phyloP scores from a whole-genome alignment of 495 filamentous ascomycete genomes.

The Aspergillus nidulans region DNA sequence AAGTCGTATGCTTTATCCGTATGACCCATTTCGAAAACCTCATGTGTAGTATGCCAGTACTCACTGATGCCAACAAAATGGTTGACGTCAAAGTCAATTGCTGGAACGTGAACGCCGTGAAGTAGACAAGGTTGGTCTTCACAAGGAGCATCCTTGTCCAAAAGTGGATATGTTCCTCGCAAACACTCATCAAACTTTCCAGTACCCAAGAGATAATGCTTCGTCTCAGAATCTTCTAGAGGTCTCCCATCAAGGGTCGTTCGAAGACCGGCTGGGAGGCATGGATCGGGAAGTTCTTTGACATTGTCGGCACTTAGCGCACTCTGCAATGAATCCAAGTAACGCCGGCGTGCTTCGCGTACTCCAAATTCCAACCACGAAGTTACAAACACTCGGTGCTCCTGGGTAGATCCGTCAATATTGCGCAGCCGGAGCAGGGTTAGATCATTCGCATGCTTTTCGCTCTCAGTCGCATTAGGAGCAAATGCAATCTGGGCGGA shows the following conservation, averaged over 20 bases:
- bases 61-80: constrained; percentile 98
- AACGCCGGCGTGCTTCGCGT: constrained; percentile 80
- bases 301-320: constrained; percentile 47
- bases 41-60: constrained; percentile 98
- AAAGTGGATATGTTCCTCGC: constrained; percentile 71
- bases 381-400: constrained; percentile 88
- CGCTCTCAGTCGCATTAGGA: constrained; percentile 84
- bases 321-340: constrained; percentile 65
- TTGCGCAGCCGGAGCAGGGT: constrained; percentile 80
- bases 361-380: constrained; percentile 97
- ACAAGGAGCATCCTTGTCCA: constrained; percentile 88
- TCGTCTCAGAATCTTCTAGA: constrained; percentile 25
- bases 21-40: constrained; percentile 78
- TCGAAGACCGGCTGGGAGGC: constrained; percentile 72
- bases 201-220: constrained; percentile 65
- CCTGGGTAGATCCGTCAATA: constrained; percentile 66
- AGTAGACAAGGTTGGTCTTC: constrained; percentile 80
- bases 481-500: constrained; percentile 98
- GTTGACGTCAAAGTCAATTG: constrained; percentile 96
- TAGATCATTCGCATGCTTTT: constrained; percentile 86
- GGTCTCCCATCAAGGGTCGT: constrained; percentile 58
- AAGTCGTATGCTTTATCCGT: constrained; percentile 89
- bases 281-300: constrained; percentile 82
- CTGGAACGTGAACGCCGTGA: constrained; percentile 83
- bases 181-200: constrained; percentile 85